These are phyloP conservation scores for Phytophthora palmivora DNA, from an alignment of 352 stramenopile genomes.

Conservation along the genomic window DNA sequence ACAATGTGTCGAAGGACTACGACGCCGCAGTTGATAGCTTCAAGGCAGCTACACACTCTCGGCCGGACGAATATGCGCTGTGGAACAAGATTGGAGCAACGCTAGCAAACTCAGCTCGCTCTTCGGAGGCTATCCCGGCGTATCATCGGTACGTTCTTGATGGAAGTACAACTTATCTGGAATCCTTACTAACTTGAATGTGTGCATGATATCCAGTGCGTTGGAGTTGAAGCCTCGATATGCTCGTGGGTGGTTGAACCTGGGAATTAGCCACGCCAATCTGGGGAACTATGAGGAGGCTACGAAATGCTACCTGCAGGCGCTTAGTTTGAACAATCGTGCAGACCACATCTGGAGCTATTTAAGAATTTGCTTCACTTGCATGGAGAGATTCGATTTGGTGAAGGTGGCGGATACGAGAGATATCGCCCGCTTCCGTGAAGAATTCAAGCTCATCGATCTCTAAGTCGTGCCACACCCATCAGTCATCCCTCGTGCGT, in stretches of 20 bases:
- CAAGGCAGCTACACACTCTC: conserved; percentile 74
- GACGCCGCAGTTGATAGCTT: conserved; percentile 93
- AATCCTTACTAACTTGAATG: neutral
- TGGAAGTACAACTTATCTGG: neutral
- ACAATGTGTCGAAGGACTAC: conserved; percentile 98
- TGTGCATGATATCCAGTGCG: conserved; percentile 55
- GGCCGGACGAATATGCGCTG: conserved; percentile 95
- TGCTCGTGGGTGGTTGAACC: conserved; percentile 97
- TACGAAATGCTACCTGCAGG: conserved; percentile 97
- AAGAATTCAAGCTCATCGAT: conserved; percentile 88
- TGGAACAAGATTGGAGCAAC: conserved; percentile 99
- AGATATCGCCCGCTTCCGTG: conserved; percentile 79
- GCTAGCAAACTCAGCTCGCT: conserved; percentile 95
- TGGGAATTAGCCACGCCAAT: conserved; percentile 98
- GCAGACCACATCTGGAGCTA: conserved; percentile 99
- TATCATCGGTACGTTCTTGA: conserved; percentile 81
- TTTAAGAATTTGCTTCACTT: conserved; percentile 98
- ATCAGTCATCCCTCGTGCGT: neutral
- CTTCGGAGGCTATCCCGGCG: conserved; percentile 92
- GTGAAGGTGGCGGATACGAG: conserved; percentile 91
- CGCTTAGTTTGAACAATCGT: conserved; percentile 94
- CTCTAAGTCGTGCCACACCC: conserved; percentile 45
- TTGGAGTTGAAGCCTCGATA: conserved; percentile 97
- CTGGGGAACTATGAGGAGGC: conserved; percentile 95
- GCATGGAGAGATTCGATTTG: conserved; percentile 97